These are phyloP conservation scores for Wickerhamomyces pijperi DNA, from an alignment of 805 yeast genomes.

Conservation along the genomic window DNA sequence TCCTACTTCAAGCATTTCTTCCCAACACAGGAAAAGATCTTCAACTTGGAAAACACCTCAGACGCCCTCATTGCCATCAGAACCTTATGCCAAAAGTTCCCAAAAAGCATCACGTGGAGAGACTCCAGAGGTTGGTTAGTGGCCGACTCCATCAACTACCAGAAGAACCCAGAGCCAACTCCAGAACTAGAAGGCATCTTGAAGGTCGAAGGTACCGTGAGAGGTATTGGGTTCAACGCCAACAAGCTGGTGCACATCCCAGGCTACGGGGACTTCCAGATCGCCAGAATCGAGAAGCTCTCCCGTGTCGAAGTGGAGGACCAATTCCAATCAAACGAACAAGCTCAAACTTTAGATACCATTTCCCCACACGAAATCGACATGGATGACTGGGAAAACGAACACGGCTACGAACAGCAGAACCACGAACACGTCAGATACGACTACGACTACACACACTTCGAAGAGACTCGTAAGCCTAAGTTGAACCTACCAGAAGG, in stretches of 20 bases:
- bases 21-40: slow-evolving; percentile 72
- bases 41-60: slow-evolving; percentile 49
- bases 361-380: slow-evolving; percentile 44
- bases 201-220: slow-evolving; percentile 68
- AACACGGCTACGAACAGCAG: slow-evolving; percentile 19
- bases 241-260: slow-evolving; percentile 78
- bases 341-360: slow-evolving; percentile 50
- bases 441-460: slow-evolving; percentile 30
- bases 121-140: slow-evolving; percentile 83
- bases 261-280: slow-evolving; percentile 80
- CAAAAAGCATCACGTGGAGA: slow-evolving; percentile 83
- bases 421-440: slow-evolving; percentile 20
- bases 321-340: slow-evolving; percentile 23
- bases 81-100: slow-evolving; percentile 73
- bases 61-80: slow-evolving; percentile 72
- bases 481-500: slow-evolving; percentile 58
- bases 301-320: slow-evolving; percentile 18
- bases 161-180: slow-evolving; percentile 14
- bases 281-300: slow-evolving; percentile 52
- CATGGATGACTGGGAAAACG: slow-evolving; percentile 31
- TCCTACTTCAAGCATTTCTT: slow-evolving; percentile 66
- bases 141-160: slow-evolving; percentile 50
- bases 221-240: slow-evolving; percentile 78
- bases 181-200: slow-evolving; percentile 28
- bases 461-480: slow-evolving; percentile 24